A percentile compares a stretch with the other conserved stretches of the same genome.
Evolutionary conservation across 2,329 filamentous ascomycete species (phyloP).

Genomic region (Aspergillus aculeatinus): DNA sequence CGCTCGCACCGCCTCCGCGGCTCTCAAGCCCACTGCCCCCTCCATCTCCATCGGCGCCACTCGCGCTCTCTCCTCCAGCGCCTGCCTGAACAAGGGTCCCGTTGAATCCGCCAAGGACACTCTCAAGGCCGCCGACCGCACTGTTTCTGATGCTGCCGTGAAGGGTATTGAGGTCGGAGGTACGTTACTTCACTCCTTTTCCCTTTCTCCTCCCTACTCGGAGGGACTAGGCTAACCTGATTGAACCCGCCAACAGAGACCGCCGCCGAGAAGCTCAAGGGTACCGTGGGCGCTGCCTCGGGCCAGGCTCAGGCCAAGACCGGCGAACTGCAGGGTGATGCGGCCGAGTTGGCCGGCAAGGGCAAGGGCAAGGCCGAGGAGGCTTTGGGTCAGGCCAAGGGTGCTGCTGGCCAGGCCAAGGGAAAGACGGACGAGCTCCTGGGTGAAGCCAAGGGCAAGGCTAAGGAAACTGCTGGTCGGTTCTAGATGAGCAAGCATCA

Average conservation of each 20-base stretch:
- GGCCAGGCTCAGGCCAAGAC: conserved; percentile 50
- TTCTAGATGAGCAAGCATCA: background rate
- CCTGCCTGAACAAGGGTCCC: conserved; percentile 50
- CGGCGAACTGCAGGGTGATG: conserved; percentile 29
- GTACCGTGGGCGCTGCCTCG: conserved; percentile 41
- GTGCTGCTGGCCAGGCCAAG: conserved; percentile 12
- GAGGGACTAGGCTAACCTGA: background rate
- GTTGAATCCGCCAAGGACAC: conserved; percentile 59
- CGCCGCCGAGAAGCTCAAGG: conserved; percentile 48
- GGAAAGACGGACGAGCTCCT: conserved; percentile 17
- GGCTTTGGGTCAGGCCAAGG: conserved; percentile 7
- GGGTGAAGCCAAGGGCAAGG: conserved; percentile 23
- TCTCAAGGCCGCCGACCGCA: conserved; percentile 57
- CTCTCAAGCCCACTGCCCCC: conserved; percentile 5
- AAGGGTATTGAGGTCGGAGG: conserved; percentile 63
- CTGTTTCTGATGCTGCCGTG: conserved; percentile 56
- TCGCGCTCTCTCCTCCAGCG: conserved; percentile 54
- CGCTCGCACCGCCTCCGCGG: conserved; percentile 22
- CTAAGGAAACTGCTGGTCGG: conserved; percentile 24
- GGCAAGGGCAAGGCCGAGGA: conserved; percentile 16
- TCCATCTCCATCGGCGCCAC: conserved; percentile 20
- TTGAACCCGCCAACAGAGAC: conserved; percentile 44
- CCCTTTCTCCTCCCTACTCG: background rate
- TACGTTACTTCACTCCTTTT: conserved; percentile 40
- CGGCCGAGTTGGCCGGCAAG: conserved; percentile 13